Base-by-base conservation (phyloP, 2,329 filamentous ascomycete genomes). In the Xylaria sp. region DNA sequence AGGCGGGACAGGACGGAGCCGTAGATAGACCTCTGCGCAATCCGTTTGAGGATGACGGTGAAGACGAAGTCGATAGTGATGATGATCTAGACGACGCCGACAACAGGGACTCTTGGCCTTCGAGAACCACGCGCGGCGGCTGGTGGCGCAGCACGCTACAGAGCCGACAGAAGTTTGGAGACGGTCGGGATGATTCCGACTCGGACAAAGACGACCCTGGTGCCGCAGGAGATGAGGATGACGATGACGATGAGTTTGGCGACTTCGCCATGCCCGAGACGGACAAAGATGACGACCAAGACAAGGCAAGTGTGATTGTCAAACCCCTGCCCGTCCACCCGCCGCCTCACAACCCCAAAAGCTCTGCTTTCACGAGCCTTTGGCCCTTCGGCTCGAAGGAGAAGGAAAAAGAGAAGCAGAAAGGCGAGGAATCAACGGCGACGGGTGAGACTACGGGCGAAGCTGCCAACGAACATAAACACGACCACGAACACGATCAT, bases 181-280 rank as follows among this genome's bases (percentile, higher is more conserved):
- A 81, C 60, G 74, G 72, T 14, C 67, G 73, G 56, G 81, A 79
- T 46, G 79, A 79, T 35, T 78, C 78, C 2, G 80, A 82, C 63
- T 82, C 79, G 40, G 82, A 82, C 43, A 72, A 72, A 50, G 73
- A 74, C n/a, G 73, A 72, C 17, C 56, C 58, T 3, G 61, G 61
- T 19, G 64, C 57, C 17, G 57, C 53, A 19, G 65, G 60, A 15
- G 68, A 66, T 12, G 72, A 71, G 0, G 73, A 72, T 0, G 72
- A 74, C 11, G 74, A 74, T 70, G 80, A 71, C 35, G 74, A 75
- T 72, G 80, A 71, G 42, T 86, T 90, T 77, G 88, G 87, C 14
- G 89, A 90, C 61, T 90, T 90, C 68, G 87, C 86, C 66, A 86
- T 90, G 78, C 84, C 87, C 11, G 87, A 88, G 72, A 78, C 82